Base-by-base conservation (phyloP, 148 eudicot species). In the Camellia sinensis region DNA sequence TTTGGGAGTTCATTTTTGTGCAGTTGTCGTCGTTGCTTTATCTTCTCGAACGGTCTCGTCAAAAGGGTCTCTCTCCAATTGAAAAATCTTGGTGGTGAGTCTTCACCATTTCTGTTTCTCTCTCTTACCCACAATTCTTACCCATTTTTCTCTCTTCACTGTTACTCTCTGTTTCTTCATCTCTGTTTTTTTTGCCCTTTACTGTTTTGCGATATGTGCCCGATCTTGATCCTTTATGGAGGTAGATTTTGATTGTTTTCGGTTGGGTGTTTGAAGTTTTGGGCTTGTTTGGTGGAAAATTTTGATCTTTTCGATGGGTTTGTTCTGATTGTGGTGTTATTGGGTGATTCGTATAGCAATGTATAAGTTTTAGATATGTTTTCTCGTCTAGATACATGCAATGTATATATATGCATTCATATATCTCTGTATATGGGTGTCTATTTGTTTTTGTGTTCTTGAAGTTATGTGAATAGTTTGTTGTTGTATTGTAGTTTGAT, bases 281-380 rank as follows among this genome's bases (percentile, higher is more conserved):
- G 40, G 21, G 59, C 54, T 79, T 18, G 56, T 45, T 79, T 9
- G 15, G 22, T 5, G 18, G 7, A 44, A 80, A 72, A 50, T 17
- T 72, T 79, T 63, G 76, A 70, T 79, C 69, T 79, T 57, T 79
- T 73, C 45, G 45, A 14, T 71, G 21, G 46, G 75, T 70, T 79
- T 43, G 57, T 45, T 53, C 40, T 4, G 41, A 46, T 71, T 41
- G 21, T 18, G 15, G 59, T 56, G 14, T 52, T 53, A 9, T 56
- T 67, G 48, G 64, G 7, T 18, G 57, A 15, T 8, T 72, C 57
- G 9, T 12, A 22, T 19, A 22, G 12, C 5, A 11, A 3, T 67
- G 4, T 40, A 3, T 6, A 1, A 40, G 70, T 40, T 77, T 52
- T 56, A 13, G 68, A 54, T 76, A 54, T 44, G 15, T 3, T 43